phyloP scores from a whole-genome alignment of 805 yeast genomes.

The Metschnikowia hibisci region DNA sequence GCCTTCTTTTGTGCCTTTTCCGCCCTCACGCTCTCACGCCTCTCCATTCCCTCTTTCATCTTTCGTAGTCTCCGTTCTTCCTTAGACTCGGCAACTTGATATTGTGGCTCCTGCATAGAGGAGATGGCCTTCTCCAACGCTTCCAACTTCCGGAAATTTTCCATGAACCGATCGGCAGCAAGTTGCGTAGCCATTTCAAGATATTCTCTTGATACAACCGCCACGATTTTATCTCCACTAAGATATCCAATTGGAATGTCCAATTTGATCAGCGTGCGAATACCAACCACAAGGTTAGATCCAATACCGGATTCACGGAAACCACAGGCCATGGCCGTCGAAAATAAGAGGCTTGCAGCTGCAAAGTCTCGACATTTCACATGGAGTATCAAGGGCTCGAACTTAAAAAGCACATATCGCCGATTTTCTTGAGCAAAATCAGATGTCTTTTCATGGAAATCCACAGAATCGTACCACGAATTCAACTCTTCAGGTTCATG shows the following conservation, averaged over 20 bases:
- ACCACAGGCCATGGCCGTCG: constrained; percentile 78
- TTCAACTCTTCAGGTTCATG: constrained; percentile 52
- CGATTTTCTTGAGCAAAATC: constrained; percentile 1
- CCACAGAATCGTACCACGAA: constrained; percentile 44
- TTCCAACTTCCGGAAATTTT: constrained; percentile 56
- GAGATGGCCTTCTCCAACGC: constrained; percentile 44
- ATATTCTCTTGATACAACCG: constrained; percentile 52
- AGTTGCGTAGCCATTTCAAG: constrained; percentile 49
- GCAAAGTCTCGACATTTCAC: constrained; percentile 66
- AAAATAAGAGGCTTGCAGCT: constrained; percentile 59
- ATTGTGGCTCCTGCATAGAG: constrained; percentile 18
- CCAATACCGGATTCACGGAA: constrained; percentile 88
- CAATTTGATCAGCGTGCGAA: constrained; percentile 66
- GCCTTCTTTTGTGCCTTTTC: constrained; percentile 12
- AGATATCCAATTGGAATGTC: constrained; percentile 74
- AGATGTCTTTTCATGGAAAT: constrained; percentile 15
- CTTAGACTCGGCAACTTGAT: constrained; percentile 41
- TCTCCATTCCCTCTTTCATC: constrained; percentile 43
- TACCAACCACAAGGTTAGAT: constrained; percentile 69
- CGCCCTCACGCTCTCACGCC: constrained; percentile 18
- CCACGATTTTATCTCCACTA: constrained; percentile 25
- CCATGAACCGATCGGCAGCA: constrained; percentile 60
- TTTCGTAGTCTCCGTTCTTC: constrained; percentile 56
- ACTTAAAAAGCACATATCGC: constrained; percentile 68
- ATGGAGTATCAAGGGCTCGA: constrained; percentile 82